phyloP scores from a whole-genome alignment of 192 early-diverging fungal species.

The Polychytrium aggregatum region DNA sequence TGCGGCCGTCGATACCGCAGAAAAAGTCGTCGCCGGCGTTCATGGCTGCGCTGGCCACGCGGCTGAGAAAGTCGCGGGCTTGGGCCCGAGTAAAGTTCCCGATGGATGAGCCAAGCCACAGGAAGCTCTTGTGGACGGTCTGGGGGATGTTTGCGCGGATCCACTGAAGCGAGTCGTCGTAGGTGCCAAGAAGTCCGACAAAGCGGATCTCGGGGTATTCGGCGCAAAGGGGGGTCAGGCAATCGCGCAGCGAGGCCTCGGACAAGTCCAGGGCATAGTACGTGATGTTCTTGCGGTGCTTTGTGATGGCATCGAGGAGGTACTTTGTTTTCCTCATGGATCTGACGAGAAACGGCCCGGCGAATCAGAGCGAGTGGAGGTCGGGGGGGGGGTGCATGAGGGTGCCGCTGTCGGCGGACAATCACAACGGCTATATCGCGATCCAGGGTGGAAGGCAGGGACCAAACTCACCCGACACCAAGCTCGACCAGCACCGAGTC shows the following conservation, averaged over 20 bases:
- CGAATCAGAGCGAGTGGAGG: too few relatives aligned
- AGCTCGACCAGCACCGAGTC: conserved; percentile 74
- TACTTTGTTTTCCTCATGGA: conserved; percentile 81
- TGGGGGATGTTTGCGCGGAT: conserved; percentile 31
- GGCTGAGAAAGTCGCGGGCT: conserved; percentile 53
- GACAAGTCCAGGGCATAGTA: conserved; percentile 91
- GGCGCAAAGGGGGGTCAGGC: conserved; percentile 51
- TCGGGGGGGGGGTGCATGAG: too few relatives aligned
- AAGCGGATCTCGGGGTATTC: conserved; percentile 56
- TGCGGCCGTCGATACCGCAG: conserved; percentile 79
- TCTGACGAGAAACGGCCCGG: conserved; percentile 27
- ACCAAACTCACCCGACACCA: conserved; percentile 60
- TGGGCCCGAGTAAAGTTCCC: conserved; percentile 65
- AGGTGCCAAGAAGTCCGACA: conserved; percentile 76
- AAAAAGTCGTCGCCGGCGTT: conserved; percentile 61
- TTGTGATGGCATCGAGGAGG: conserved; percentile 63
- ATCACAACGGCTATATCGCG: too few relatives aligned
- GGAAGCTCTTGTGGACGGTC: conserved; percentile 52
- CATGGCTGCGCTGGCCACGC: conserved; percentile 44
- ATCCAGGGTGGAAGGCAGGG: too few relatives aligned
- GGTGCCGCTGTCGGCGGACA: too few relatives aligned
- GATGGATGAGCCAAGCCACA: conserved; percentile 88
- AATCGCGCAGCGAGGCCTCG: conserved; percentile 59
- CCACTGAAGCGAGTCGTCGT: conserved; percentile 69
- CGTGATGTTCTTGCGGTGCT: conserved; percentile 45